These are phyloP conservation scores for Xerocomus spinulosus DNA, from an alignment of 768 basidiomycete genomes.

Conservation along the genomic window DNA sequence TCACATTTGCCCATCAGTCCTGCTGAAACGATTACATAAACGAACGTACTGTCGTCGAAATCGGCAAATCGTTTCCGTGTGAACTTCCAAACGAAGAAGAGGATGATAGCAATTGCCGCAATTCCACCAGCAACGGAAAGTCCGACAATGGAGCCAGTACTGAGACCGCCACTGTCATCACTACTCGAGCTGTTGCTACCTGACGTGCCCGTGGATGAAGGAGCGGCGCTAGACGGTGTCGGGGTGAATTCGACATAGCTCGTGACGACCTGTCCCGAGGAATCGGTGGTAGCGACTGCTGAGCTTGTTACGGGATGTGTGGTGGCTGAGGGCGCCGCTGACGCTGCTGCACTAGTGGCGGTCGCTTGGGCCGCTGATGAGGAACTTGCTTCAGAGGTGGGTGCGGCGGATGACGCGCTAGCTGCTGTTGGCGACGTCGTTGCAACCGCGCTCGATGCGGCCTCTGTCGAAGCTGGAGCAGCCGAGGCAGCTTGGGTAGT, in stretches of 20 bases:
- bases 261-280: constrained; percentile 29
- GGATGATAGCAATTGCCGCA: constrained; percentile 63
- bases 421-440: constrained; percentile 1
- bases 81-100: constrained; percentile 84
- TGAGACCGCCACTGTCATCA: constrained; percentile 34
- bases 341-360: background rate
- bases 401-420: constrained; percentile 12
- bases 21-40: constrained; percentile 12
- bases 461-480: background rate
- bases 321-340: constrained; percentile 1
- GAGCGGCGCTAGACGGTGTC: constrained; percentile 21
- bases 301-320: background rate
- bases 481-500: background rate
- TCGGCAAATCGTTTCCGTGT: constrained; percentile 71
- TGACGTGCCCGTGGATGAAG: constrained; percentile 22
- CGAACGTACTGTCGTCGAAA: constrained; percentile 72
- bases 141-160: constrained; percentile 73
- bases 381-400: constrained; percentile 1
- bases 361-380: background rate
- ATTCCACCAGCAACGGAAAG: constrained; percentile 79
- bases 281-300: constrained; percentile 15
- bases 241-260: constrained; percentile 13
- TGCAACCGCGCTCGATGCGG: background rate
- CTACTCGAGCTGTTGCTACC: constrained; percentile 1
- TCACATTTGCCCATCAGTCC: background rate